Evolutionary conservation across 331 rosid genomes (phyloP).

Genomic region (Rosa hybrid): DNA sequence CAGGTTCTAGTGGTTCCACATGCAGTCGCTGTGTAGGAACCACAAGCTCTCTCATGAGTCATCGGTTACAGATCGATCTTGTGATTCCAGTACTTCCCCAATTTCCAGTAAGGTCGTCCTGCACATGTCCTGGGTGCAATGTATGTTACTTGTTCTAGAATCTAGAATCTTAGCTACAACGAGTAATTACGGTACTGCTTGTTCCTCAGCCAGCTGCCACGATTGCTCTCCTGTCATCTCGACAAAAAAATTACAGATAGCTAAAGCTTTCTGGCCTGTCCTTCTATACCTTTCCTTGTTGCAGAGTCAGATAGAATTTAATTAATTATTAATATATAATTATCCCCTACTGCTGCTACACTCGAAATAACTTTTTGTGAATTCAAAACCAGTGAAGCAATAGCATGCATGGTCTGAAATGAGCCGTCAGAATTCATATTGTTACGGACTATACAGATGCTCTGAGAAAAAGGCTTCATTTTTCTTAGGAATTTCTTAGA

Average conservation of each 20-base stretch:
- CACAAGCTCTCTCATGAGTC: constrained; percentile 2
- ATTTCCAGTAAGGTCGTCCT: background rate
- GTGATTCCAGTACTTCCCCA: background rate
- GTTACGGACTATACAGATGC: background rate
- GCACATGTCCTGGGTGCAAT: background rate
- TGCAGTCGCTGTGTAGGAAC: constrained; percentile 2
- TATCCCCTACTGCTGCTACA: background rate
- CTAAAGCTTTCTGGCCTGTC: background rate
- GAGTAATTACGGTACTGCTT: background rate
- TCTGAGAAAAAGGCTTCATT: no score
- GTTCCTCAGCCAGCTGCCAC: constrained; percentile 1
- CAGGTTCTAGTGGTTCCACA: background rate
- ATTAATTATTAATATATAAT: background rate
- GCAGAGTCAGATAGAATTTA: background rate
- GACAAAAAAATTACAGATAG: constrained; percentile 13
- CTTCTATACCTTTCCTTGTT: background rate
- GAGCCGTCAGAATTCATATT: background rate
- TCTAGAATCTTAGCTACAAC: background rate
- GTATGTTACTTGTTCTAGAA: background rate
- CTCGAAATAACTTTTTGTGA: background rate
- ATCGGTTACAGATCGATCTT: background rate
- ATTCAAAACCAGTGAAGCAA: background rate
- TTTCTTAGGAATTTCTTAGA: background rate
- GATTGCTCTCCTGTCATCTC: constrained; percentile 16
- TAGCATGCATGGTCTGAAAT: background rate